Percentiles rank a stretch among this genome's conserved stretches.
Conservation (phyloP, 225 moss, liverwort and hornwort species). For the Climacium dendroides region DNA sequence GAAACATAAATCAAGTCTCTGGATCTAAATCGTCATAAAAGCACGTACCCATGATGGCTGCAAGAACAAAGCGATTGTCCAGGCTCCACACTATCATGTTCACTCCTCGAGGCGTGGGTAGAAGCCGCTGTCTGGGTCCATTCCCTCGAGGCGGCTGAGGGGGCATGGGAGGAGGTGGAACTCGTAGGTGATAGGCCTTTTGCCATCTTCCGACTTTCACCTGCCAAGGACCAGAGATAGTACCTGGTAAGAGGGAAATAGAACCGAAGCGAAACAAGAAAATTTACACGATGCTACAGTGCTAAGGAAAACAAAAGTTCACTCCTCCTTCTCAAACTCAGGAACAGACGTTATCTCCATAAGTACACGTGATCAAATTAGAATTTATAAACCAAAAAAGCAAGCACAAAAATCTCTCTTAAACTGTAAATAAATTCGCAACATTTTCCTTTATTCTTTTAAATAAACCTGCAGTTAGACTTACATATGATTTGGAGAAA, state of each 20-base stretch:
- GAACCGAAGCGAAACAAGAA: neutral
- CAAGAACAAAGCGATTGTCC: slow-evolving; percentile 97
- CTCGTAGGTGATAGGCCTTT: slow-evolving; percentile 85
- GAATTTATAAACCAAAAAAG: neutral
- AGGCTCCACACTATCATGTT: slow-evolving; percentile 99
- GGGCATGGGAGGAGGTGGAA: slow-evolving; percentile 84
- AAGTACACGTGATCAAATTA: neutral
- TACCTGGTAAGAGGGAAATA: neutral
- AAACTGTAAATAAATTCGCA: too few species aligned
- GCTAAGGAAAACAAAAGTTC: neutral
- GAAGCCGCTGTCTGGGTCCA: slow-evolving; percentile 68
- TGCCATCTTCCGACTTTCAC: slow-evolving; percentile 93
- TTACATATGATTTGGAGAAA: slow-evolving; percentile 72
- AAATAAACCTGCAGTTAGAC: neutral
- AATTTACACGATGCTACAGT: neutral
- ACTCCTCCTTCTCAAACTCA: neutral
- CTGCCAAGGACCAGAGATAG: slow-evolving; percentile 11
- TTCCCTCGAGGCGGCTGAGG: slow-evolving; percentile 76
- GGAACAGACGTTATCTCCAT: neutral
- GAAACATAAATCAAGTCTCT: neutral
- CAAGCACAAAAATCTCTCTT: neutral
- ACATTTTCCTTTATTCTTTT: too few species aligned
- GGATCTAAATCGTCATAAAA: neutral
- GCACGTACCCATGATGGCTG: slow-evolving; percentile 89
- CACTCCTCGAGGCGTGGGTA: slow-evolving; percentile 87